These are phyloP conservation scores for Saccharomycopsis javanensis DNA, from an alignment of 805 yeast genomes.

Conservation along the genomic window DNA sequence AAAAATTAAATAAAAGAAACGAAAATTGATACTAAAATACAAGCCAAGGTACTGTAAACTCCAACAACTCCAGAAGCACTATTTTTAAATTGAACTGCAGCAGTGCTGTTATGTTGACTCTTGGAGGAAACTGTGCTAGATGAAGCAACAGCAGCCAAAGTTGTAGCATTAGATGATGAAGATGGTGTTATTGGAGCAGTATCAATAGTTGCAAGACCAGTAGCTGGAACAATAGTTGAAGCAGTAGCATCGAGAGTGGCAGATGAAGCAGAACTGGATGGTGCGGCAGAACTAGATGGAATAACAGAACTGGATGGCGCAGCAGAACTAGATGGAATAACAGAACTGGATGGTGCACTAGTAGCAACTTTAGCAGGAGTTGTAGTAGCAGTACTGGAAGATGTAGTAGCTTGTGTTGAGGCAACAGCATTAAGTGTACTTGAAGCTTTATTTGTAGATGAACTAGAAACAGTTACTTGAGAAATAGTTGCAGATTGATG, in stretches of 20 bases:
- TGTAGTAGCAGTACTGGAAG: conserved; percentile 12
- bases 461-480: not conserved
- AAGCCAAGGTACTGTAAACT: not conserved
- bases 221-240: not conserved
- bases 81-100: not conserved
- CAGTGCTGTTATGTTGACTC: not conserved
- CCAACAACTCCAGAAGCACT: not conserved
- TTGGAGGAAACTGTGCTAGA: not conserved
- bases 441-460: not conserved
- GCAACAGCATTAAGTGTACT: conserved; percentile 11
- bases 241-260: too few relatives aligned
- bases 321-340: conserved; percentile 2
- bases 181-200: not conserved
- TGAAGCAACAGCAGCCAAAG: not conserved
- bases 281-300: not conserved
- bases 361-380: conserved; percentile 19
- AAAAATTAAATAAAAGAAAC: not conserved
- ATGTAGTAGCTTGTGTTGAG: conserved; percentile 3
- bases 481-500: not conserved
- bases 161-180: not conserved
- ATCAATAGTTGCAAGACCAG: not conserved
- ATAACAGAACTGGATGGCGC: conserved; percentile 18
- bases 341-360: conserved; percentile 3
- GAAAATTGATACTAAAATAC: conserved; percentile 1
- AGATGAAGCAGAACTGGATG: not conserved